Evolutionary conservation across 306 rosid genomes (phyloP), one percentile per base, ranked within the genome.

Genomic region (Rosa multiflora): DNA sequence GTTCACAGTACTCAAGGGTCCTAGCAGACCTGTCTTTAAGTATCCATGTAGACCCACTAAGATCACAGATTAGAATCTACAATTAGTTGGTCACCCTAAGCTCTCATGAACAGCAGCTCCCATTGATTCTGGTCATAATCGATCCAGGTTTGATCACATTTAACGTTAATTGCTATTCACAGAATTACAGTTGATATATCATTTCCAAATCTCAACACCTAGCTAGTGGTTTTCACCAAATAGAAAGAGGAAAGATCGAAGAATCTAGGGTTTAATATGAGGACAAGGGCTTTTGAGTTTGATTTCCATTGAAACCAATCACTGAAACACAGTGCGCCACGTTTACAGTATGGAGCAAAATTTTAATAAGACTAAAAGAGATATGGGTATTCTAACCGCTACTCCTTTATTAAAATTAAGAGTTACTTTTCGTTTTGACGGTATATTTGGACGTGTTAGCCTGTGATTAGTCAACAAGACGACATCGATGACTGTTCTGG

Each of bases 181-280:
- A 67, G 72, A 18, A 67, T 67, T 39, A 48, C 82, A 52, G 93
- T 87, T 88, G 88, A 85, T 88, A 84, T 74, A 87, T 93, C 84
- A 86, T 83, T 84, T 85, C 72, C 56, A 55, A 82, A 18, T 42
- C 15, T 81, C 80, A 85, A 81, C 20, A 87, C 61, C 73, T 40
- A 21, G 15, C 47, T 61, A 37, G 55, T 64, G 68, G 70, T 59
- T 74, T 76, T 51, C 44, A 73, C 58, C 66, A 9, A 18, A 67
- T 56, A 15, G 15, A 0, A 15, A 37, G 21, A 10, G 5, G 18
- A 37, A 6, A 3, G 21, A 66, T 5, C 8, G 11, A 7, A 18
- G 72, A 39, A 17, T 67, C 29, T 67, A 67, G 72, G 49, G 72
- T 39, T 29, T 47, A 37, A 75, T 82, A 77, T 69, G 26, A 85